These are phyloP conservation scores for Verbena officinalis DNA, from an alignment of 257 asterid genomes.

Conservation along the genomic window DNA sequence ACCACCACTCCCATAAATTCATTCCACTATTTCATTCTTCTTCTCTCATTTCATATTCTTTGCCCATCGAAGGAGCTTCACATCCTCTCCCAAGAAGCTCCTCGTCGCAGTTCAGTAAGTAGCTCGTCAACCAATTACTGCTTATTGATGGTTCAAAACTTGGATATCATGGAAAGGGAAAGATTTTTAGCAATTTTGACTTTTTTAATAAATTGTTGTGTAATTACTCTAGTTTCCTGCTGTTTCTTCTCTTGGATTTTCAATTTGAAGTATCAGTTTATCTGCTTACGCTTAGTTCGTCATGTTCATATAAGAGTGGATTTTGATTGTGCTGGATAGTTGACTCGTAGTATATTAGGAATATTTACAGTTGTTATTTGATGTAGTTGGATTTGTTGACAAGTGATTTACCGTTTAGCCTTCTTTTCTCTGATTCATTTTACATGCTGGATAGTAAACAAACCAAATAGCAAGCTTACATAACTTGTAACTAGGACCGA, in stretches of 20 bases:
- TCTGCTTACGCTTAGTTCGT: too few relatives aligned
- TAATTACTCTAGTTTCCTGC: conserved; percentile 6
- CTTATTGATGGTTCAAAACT: neutral
- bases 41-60: conserved; percentile 24
- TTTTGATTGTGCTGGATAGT: conserved; percentile 17
- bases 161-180: neutral
- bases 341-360: neutral
- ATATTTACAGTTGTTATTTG: neutral
- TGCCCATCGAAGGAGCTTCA: conserved; percentile 21
- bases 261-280: neutral
- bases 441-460: neutral
- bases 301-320: neutral
- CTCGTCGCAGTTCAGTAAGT: conserved; percentile 29
- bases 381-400: conserved; percentile 2
- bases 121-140: neutral
- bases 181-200: neutral
- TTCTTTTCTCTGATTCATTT: neutral
- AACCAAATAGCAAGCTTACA: neutral
- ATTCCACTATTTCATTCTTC: conserved; percentile 8
- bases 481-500: neutral
- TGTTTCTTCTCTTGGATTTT: conserved; percentile 12
- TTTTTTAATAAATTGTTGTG: neutral
- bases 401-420: neutral
- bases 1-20: conserved; percentile 35
- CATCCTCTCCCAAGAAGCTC: conserved; percentile 29